Evolutionary conservation across 2,329 filamentous ascomycete species (phyloP), one percentile per base, ranked within the genome.

Genomic region (Fusarium sp.): DNA sequence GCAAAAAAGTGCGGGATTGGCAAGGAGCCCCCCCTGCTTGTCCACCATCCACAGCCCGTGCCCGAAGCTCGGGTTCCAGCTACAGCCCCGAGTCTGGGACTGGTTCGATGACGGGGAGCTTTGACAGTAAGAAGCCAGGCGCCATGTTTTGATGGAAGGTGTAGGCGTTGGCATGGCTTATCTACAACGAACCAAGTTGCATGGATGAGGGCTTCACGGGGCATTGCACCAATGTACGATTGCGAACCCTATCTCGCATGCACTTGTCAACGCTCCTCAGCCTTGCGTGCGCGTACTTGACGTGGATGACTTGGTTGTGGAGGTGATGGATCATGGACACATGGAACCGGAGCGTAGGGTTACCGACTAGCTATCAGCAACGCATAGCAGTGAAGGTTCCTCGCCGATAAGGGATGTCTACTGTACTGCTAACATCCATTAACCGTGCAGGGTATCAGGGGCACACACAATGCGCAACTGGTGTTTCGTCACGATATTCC

Each of bases 11-110:
- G 34, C 58, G 66, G 25, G 48, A 58, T 45, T n/a, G 37, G 58
- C 71, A 65, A 71, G 63, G 56, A 62, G 34, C 41, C 71, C 30
- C 67, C 34, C 48, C 27, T 30, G 41, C 54, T 48, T 60, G n/a
- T 50, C 30, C 37, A 65, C 34, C 43, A 52, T 52, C 48, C 48
- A 52, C 48, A 20, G 32, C 34, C 56, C 56, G 56, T 58, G 56
- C 56, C 56, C 56, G 35, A 27, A 18, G 32, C 56, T 25, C n/a
- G n/a, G 25, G 34, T 34, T 45, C 25, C 58, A 41, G 37, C 34
- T 59, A 23, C 37, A 60, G n/a, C 27, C 23, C 57, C 27, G 57
- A 60, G 57, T 23, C 37, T 23, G 39, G 39, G 37, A 27, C 57
- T 41, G 37, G 27, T 14, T 41, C 27, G 25, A 45, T 43, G 57